These are phyloP conservation scores for Pleomassaria siparia DNA, from an alignment of 2,329 filamentous ascomycete genomes.

Conservation along the genomic window DNA sequence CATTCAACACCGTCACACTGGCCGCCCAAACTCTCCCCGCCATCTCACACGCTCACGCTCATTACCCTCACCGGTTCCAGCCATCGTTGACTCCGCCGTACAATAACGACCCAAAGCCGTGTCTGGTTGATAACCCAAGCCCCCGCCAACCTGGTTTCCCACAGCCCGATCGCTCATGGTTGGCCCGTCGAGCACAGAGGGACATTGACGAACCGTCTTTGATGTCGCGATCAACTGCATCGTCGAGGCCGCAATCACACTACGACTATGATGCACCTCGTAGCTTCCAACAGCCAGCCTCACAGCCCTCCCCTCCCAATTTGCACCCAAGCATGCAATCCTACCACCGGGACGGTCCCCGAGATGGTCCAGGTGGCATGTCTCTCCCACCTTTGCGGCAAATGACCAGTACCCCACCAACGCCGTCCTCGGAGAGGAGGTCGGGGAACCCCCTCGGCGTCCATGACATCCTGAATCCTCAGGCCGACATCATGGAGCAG, in stretches of 20 bases:
- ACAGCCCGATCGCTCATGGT: conserved; percentile 38
- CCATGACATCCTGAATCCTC: conserved; percentile 51
- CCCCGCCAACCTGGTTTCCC: conserved; percentile 10
- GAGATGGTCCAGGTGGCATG: conserved; percentile 17
- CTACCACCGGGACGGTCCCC: conserved; percentile 22
- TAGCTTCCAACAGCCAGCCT: conserved; percentile 20
- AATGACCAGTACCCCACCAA: conserved; percentile 37
- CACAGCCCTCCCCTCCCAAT: conserved; percentile 32
- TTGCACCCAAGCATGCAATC: conserved; percentile 29
- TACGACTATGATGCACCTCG: conserved; percentile 12
- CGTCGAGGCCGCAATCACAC: conserved; percentile 23
- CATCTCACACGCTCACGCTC: conserved; percentile 34
- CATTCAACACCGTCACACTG: conserved; percentile 32
- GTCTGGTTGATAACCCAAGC: conserved; percentile 13
- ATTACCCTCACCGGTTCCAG: conserved; percentile 32
- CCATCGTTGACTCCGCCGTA: conserved; percentile 36
- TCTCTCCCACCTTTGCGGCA: conserved; percentile 39
- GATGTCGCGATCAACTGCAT: conserved; percentile 30
- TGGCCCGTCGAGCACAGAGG: conserved; percentile 28
- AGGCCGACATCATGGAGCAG: conserved; percentile 36
- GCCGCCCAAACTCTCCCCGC: conserved; percentile 43
- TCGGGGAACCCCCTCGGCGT: conserved; percentile 44
- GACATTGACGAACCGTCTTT: conserved; percentile 33
- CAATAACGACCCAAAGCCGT: conserved; percentile 29
- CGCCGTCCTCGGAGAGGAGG: conserved; percentile 31